A percentile compares a stretch with the other conserved stretches of the same genome.
Conservation (phyloP, 2,329 filamentous ascomycete species). For the Thelonectria discophora region DNA sequence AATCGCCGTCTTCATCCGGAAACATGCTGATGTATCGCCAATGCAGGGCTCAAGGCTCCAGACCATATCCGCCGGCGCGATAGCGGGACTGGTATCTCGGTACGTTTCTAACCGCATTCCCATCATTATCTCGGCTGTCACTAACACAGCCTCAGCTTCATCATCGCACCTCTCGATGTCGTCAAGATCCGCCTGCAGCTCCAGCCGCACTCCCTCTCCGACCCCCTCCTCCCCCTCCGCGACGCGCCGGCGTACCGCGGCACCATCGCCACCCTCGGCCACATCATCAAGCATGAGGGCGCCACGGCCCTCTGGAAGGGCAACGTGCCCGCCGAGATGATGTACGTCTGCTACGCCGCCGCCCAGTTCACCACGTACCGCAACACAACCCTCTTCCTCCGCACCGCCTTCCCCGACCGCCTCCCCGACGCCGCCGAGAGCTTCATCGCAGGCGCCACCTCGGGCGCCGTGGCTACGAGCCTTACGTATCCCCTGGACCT, state of each 20-base stretch:
- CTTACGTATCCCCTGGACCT: slow-evolving; percentile 93
- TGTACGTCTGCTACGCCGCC: slow-evolving; percentile 92
- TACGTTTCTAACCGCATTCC: slow-evolving; percentile 50
- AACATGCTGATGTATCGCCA: slow-evolving; percentile 21
- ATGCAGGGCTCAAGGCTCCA: slow-evolving; percentile 64
- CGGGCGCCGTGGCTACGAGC: slow-evolving; percentile 83
- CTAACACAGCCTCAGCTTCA: slow-evolving; percentile 68
- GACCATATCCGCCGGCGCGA: slow-evolving; percentile 64
- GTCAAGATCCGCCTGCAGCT: slow-evolving; percentile 98
- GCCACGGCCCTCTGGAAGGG: slow-evolving; percentile 94
- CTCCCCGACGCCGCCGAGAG: slow-evolving; percentile 76
- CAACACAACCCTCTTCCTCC: slow-evolving; percentile 73
- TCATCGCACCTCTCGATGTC: slow-evolving; percentile 94
- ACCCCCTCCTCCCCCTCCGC: slow-evolving; percentile 70
- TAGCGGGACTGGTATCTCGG: slow-evolving; percentile 88
- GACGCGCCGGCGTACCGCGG: slow-evolving; percentile 72
- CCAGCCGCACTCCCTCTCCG: slow-evolving; percentile 84
- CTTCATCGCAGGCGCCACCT: slow-evolving; percentile 84
- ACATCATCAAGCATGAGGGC: slow-evolving; percentile 84
- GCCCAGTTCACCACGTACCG: slow-evolving; percentile 92
- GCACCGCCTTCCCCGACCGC: slow-evolving; percentile 53
- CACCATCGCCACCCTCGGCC: slow-evolving; percentile 76
- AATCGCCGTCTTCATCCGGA: not conserved
- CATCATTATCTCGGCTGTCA: not conserved
- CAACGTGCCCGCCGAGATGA: slow-evolving; percentile 92